These are phyloP conservation scores for Populus trichocarpa DNA, from an alignment of 441 rosid genomes.

Conservation along the genomic window DNA sequence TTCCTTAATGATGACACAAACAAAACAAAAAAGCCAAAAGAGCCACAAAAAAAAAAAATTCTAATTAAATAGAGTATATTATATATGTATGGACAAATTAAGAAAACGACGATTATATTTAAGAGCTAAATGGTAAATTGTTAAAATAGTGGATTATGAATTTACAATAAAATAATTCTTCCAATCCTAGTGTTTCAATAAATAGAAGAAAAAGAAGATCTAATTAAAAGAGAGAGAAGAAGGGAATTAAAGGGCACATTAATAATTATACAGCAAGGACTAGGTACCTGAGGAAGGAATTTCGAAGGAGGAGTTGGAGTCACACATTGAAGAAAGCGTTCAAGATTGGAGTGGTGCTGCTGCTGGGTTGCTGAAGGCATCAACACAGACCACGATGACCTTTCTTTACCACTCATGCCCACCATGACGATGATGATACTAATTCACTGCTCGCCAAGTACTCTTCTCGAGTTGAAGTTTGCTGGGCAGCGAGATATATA, in stretches of 20 bases:
- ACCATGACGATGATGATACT: neutral
- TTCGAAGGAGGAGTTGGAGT: slow-evolving; percentile 47
- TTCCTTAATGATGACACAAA: neutral
- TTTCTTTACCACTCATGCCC: neutral
- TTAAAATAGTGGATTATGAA: neutral
- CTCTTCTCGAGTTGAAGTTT: neutral
- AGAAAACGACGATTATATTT: neutral
- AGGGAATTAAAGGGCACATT: neutral
- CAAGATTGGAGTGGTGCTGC: slow-evolving; percentile 35
- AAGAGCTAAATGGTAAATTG: neutral
- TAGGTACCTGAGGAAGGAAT: slow-evolving; percentile 39
- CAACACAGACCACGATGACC: neutral
- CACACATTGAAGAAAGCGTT: slow-evolving; percentile 39
- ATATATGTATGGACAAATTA: neutral
- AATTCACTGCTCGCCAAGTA: neutral
- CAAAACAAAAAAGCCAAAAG: neutral
- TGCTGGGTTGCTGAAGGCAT: slow-evolving; percentile 15
- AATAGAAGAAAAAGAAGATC: neutral
- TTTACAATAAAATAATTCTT: neutral
- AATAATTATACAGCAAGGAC: neutral
- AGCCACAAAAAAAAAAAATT: too few species aligned
- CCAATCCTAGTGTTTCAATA: neutral
- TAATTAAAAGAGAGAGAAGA: neutral
- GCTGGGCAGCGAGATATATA: too few species aligned
- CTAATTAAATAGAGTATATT: neutral